These are phyloP conservation scores for Diutina siamensis DNA, from an alignment of 1,139 yeast genomes.

Conservation along the genomic window DNA sequence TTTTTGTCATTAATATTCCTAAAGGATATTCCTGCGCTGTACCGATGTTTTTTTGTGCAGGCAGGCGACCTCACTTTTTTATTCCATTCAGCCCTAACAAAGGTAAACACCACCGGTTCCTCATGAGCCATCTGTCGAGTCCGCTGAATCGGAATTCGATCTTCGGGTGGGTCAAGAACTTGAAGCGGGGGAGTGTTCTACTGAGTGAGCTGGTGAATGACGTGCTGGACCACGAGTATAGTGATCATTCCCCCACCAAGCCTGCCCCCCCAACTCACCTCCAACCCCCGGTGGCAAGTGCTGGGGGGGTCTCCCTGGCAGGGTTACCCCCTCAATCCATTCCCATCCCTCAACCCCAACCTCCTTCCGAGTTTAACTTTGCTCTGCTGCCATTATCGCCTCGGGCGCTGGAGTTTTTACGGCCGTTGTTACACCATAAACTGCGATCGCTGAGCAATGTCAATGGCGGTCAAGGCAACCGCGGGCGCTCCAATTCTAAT, in stretches of 20 bases:
- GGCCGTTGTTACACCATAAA: slow-evolving; percentile 40
- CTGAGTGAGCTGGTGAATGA: slow-evolving; percentile 33
- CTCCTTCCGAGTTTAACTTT: neutral
- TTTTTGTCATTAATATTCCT: too few relatives aligned
- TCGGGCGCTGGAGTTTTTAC: slow-evolving; percentile 22
- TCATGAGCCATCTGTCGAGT: slow-evolving; percentile 13
- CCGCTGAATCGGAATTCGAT: slow-evolving; percentile 31
- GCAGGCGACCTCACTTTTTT: neutral
- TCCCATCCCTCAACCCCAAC: neutral
- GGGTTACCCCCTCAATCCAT: neutral
- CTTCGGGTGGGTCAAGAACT: slow-evolving; percentile 38
- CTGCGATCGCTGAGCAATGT: slow-evolving; percentile 40
- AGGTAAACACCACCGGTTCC: neutral
- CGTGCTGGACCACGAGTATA: slow-evolving; percentile 19
- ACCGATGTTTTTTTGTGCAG: neutral
- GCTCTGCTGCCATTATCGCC: slow-evolving; percentile 9
- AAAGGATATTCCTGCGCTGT: too few relatives aligned
- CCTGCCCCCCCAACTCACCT: slow-evolving; percentile 7
- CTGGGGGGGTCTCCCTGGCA: slow-evolving; percentile 5
- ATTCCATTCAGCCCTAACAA: neutral
- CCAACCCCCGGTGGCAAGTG: slow-evolving; percentile 10
- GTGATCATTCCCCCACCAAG: slow-evolving; percentile 7
- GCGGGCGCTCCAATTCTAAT: slow-evolving; percentile 28
- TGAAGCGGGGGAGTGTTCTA: slow-evolving; percentile 27
- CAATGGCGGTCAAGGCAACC: slow-evolving; percentile 13